Evolutionary conservation across 805 yeast genomes (phyloP), one percentile per base, ranked within the genome.

Genomic region (Kurtzmaniella cleridarum): DNA sequence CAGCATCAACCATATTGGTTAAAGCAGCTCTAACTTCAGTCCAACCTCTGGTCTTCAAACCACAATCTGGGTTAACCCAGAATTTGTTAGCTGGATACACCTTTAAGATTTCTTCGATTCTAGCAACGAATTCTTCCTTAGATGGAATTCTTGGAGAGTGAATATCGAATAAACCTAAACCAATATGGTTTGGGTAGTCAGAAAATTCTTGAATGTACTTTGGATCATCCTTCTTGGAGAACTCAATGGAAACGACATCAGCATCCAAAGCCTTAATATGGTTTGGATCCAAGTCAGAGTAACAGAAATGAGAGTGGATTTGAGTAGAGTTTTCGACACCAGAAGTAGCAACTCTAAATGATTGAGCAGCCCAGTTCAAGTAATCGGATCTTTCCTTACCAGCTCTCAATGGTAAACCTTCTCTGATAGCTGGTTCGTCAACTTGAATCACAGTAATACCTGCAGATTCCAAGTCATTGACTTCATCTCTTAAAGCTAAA

Each of bases 61-160:
- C 98, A 82, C 98, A 93, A 78, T 93, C 98, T 64, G 98, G 98
- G 95, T 93, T 93, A 66, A 93, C 95, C 98, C 98, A 93, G 81
- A 93, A 86, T 73, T 90, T 91, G 71, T 86, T 87, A 65, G 93
- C 95, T 68, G 97, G 97, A 79, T 91, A 91, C 46, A 86, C 93
- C 78, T 89, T 88, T 73, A 93, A 76, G 76, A 93, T 90, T 69
- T 88, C 93, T 64, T 80, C 81, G 63, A 93, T 87, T 76, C 96
- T 89, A 65, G 82, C 73, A 69, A 88, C 82, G 73, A 93, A 91
- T 76, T 93, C 98, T 68, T 85, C 89, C 75, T 84, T 85, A 44
- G 98, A 90, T 62, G 98, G 98, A 60, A 93, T 87, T 81, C 98
- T 89, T 76, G 98, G 98, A 44, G 98, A 93, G 84, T 93, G 98